Percentiles rank a stretch among this genome's conserved stretches.
Evolutionary conservation across 257 asterid species (phyloP).

Genomic region (Ballota nigra): DNA sequence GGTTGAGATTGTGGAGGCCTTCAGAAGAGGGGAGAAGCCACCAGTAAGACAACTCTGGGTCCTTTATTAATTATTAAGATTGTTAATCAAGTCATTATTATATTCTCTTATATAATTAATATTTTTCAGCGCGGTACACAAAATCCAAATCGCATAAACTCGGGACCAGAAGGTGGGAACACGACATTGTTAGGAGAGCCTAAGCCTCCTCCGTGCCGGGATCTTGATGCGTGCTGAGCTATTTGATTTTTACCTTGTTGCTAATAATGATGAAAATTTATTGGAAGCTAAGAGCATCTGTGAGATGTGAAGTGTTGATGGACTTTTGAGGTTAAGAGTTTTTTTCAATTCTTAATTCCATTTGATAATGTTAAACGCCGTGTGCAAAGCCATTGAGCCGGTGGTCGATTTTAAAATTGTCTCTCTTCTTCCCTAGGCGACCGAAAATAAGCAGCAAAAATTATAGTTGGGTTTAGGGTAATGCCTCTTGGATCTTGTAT

Average conservation of each 20-base stretch:
- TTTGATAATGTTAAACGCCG: background rate
- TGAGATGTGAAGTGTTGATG: constrained; percentile 35
- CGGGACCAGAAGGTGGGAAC: constrained; percentile 94
- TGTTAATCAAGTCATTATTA: background rate
- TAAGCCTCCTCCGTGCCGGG: constrained; percentile 88
- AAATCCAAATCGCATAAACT: constrained; percentile 70
- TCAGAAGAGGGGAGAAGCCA: constrained; percentile 91
- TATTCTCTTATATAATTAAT: background rate
- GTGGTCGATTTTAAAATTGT: background rate
- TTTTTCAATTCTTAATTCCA: background rate
- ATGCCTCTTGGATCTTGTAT: background rate
- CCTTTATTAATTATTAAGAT: background rate
- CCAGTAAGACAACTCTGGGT: constrained; percentile 49
- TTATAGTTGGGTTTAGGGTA: background rate
- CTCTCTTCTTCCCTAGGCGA: background rate
- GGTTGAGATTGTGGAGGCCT: constrained; percentile 90
- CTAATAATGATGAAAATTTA: constrained; percentile 51
- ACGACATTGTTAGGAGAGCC: constrained; percentile 81
- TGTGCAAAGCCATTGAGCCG: background rate
- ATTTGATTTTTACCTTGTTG: constrained; percentile 13
- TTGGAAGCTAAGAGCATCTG: constrained; percentile 42
- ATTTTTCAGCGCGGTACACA: constrained; percentile 86
- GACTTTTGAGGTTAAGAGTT: constrained; percentile 16
- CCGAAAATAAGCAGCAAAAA: background rate
- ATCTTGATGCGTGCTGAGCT: constrained; percentile 89